Conservation (phyloP, 495 filamentous ascomycete genomes). For the Penicillium pancosmium region DNA sequence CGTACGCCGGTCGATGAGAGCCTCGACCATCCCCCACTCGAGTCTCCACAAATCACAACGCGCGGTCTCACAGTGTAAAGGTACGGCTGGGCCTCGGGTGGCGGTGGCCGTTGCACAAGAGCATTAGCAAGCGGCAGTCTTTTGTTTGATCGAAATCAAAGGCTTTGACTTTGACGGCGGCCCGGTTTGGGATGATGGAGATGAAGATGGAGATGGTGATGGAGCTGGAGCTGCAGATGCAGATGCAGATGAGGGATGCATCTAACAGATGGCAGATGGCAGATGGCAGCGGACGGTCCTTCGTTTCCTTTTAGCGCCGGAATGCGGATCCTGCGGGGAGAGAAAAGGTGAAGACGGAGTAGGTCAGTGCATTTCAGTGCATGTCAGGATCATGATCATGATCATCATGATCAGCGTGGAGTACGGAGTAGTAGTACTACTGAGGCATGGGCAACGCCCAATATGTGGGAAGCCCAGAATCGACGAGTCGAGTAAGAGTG, state of each 20-base stretch:
- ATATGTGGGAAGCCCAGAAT: too few relatives aligned
- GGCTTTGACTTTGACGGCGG: background rate
- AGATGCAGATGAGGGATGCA: background rate
- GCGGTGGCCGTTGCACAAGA: background rate
- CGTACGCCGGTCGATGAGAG: conserved; percentile 33
- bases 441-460: too few relatives aligned
- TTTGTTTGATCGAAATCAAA: background rate
- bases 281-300: conserved; percentile 1
- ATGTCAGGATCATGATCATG: too few relatives aligned
- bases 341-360: background rate
- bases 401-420: too few relatives aligned
- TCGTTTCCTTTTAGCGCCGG: background rate
- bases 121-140: background rate
- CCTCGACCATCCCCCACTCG: conserved; percentile 29
- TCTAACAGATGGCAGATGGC: background rate
- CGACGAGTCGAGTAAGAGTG: too few relatives aligned
- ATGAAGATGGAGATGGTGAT: background rate
- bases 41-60: conserved; percentile 26
- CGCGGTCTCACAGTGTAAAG: background rate
- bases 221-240: too few relatives aligned
- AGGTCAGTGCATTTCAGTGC: too few relatives aligned
- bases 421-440: too few relatives aligned
- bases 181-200: background rate
- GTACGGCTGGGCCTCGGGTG: background rate
- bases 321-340: background rate